Base-by-base conservation (phyloP, 805 yeast genomes). In the Soucietia sequanensis region DNA sequence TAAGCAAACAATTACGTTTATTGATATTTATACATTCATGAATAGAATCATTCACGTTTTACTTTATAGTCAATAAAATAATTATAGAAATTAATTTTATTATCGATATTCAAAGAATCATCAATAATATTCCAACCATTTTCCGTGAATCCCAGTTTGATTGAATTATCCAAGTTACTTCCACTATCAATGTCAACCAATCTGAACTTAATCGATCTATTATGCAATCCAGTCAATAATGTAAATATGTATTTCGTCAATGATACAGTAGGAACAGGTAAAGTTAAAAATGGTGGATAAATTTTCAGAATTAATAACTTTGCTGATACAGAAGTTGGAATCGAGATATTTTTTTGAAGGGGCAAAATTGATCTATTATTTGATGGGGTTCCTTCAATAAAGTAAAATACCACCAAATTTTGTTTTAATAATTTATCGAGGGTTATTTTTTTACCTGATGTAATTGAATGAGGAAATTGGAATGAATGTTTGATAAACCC, bases 371-470 rank as follows among this genome's bases (percentile, higher is more conserved):
- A 80, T 42, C 80, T 80, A 33, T 95, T 93, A 53, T 90, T 91
- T 0, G 95, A 78, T 0, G 95, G 72, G 0, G 95, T 85, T 0
- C 95, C 95, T 51, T 89, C 97, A 3, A 81, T 69, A 38, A 88
- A 78, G 15, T 84, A 46, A 34, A 72, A 80, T 4, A 78, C 68
- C 0, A 29, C 23, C 23, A 21, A 21, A 11, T 21, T 21, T 11
- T 9, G 23, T 21, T 21, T 21, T 11, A 21, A 21, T 68, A 52
- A 61, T 27, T 72, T 70, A n/a, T 68, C 65, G 3, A 56, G 52
- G 14, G 58, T 48, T 8, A 22, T 13, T 14, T 29, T 36, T 5
- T 37, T 25, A 3, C 37, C 29, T 16, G 44, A 41, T 5, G 38
- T 46, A 10, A 12, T n/a, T n/a, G 31, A 11, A 29, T 17, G 9